Percentiles rank a stretch among this genome's conserved stretches.
Evolutionary conservation across 1,284 basidiomycete species (phyloP).

Genomic region (Puccinia coronata): DNA sequence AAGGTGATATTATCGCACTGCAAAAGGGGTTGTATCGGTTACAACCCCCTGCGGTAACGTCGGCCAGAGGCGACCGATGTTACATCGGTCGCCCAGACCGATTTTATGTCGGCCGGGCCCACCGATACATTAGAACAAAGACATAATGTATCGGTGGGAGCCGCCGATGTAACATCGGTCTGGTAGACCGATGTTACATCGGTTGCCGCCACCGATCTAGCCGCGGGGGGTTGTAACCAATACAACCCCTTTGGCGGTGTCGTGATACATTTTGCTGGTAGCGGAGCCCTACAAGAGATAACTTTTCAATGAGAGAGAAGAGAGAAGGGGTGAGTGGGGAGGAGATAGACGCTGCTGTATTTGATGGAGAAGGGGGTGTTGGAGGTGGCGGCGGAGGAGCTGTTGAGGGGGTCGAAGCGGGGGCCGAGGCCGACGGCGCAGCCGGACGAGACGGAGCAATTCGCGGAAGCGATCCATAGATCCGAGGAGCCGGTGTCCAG

Average conservation of each 20-base stretch:
- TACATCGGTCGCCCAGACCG: too few species aligned
- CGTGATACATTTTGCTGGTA: constrained; percentile 31
- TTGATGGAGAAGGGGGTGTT: constrained; percentile 38
- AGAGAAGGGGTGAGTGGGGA: neutral
- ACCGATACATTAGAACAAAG: too few species aligned
- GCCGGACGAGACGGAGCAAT: constrained; percentile 62
- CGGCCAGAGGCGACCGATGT: too few species aligned
- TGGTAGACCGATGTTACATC: too few species aligned
- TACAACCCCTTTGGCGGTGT: too few species aligned
- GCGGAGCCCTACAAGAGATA: constrained; percentile 38
- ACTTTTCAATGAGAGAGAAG: neutral
- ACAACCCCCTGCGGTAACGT: too few species aligned
- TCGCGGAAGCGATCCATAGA: constrained; percentile 71
- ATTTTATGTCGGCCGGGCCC: too few species aligned
- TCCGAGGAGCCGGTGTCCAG: constrained; percentile 73
- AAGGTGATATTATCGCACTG: constrained; percentile 48
- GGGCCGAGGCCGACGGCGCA: constrained; percentile 58
- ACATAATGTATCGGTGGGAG: too few species aligned
- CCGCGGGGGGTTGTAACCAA: too few species aligned
- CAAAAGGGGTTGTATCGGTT: too few species aligned
- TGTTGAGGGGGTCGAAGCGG: constrained; percentile 28
- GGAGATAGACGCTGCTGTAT: constrained; percentile 35
- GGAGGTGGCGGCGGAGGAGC: neutral
- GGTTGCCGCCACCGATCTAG: too few species aligned
- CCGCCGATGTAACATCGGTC: too few species aligned